Percentiles rank a stretch among this genome's conserved stretches.
Conservation (phyloP, 2,329 filamentous ascomycete genomes). For the Teratosphaeria gauchensis region DNA sequence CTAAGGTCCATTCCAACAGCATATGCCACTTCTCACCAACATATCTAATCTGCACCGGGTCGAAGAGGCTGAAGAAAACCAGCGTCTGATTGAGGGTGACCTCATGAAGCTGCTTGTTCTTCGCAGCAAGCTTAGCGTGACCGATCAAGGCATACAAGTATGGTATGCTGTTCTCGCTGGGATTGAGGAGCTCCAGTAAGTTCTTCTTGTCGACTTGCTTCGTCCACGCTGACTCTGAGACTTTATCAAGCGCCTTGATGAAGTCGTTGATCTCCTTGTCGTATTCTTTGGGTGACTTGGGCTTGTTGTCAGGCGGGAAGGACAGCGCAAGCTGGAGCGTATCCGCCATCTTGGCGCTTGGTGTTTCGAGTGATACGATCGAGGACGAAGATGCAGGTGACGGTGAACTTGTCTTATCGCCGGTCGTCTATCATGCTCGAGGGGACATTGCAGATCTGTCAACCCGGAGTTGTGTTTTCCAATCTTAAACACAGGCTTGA, state of each 20-base stretch:
- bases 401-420: background rate
- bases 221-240: constrained; percentile 24
- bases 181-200: constrained; percentile 41
- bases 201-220: constrained; percentile 32
- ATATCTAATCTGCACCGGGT: constrained; percentile 47
- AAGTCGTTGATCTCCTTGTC: constrained; percentile 28
- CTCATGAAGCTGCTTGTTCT: constrained; percentile 26
- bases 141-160: constrained; percentile 48
- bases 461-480: background rate
- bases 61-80: constrained; percentile 41
- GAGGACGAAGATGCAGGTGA: background rate
- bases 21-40: constrained; percentile 38
- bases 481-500: background rate
- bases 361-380: background rate
- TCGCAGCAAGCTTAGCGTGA: constrained; percentile 10
- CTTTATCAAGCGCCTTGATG: constrained; percentile 25
- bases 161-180: constrained; percentile 48
- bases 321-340: constrained; percentile 14
- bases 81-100: constrained; percentile 38
- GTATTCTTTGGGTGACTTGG: constrained; percentile 28
- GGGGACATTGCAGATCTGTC: background rate
- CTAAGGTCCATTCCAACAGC: constrained; percentile 31
- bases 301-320: constrained; percentile 25
- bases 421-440: background rate
- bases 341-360: constrained; percentile 16